Base-by-base conservation (phyloP, 2,329 filamentous ascomycete genomes). In the Colletotrichum lentis region DNA sequence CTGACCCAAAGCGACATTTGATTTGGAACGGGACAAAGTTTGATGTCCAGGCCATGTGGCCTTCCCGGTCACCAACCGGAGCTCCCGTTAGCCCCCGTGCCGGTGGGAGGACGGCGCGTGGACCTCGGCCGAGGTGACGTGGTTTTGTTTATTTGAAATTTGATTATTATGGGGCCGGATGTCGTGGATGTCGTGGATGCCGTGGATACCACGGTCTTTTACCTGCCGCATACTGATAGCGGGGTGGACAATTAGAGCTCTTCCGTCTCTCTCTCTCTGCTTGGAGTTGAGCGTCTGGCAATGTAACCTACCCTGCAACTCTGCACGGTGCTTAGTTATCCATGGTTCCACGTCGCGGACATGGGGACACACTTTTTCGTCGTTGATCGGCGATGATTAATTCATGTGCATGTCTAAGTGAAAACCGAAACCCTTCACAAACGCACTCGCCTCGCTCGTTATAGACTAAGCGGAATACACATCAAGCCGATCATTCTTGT, bases 361-460 rank as follows among this genome's bases (percentile, higher is more conserved):
- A 61, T n/a, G 5, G 31, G 22, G n/a, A 27, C n/a, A 12, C 20
- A 24, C 47, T 22, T 47, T 53, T 35, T 44, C 27, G 11, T 18
- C 12, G 12, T 41, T 64, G 56, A 60, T 68, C 65, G 59, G 58
- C 31, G 59, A 70, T 70, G 67, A 67, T 49, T 69, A 49, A 70
- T 67, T 54, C 49, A 54, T 58, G 27, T 31, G 46, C 31, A 58
- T 46, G 22, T 35, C 14, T 3, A 53, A 37, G n/a, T 27, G 46
- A 52, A 39, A 11, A 39, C 41, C 10, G 37, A 20, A 11, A 12
- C 22, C 31, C 14, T 18, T 31, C 18, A 22, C 37, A 53, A 20
- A 53, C n/a, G 12, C 31, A 27, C 11, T 5, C 37, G 41, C 24
- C 53, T 46, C n/a, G 16, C 43, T 46, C 35, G 43, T 35, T 10